These are phyloP conservation scores for Phaeosphaeriaceae sp. DNA, from an alignment of 2,329 filamentous ascomycete species.

Conservation along the genomic window DNA sequence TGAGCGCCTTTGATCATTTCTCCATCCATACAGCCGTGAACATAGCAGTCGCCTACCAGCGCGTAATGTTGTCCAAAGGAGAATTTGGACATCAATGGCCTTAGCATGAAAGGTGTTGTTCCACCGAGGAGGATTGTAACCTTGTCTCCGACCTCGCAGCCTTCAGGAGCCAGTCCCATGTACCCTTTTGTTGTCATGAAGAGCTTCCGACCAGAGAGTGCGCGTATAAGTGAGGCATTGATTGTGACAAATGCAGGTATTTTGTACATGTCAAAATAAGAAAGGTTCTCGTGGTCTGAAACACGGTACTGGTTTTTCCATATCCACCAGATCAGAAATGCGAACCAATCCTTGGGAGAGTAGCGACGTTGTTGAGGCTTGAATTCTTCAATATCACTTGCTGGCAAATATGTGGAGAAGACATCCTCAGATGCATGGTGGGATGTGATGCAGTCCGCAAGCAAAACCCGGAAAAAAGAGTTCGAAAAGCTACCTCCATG, in stretches of 20 bases:
- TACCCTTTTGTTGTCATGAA: background rate
- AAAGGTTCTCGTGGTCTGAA: no score
- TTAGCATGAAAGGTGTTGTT: background rate
- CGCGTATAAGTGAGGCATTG: background rate
- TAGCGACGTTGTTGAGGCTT: background rate
- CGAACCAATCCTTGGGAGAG: background rate
- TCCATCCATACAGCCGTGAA: background rate
- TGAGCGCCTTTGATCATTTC: background rate
- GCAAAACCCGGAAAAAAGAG: background rate
- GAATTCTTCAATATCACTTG: background rate
- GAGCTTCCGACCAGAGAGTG: background rate
- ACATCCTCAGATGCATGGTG: background rate
- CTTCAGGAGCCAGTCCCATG: background rate
- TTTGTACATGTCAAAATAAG: background rate
- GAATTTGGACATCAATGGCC: no score
- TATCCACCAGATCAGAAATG: background rate
- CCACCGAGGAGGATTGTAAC: background rate
- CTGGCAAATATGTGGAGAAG: background rate
- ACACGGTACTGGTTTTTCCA: background rate
- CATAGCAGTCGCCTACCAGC: background rate
- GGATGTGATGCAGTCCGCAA: background rate
- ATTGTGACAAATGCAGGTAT: background rate
- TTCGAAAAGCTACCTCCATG: no score
- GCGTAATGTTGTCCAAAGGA: background rate
- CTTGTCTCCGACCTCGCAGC: background rate